Evolutionary conservation across 2,329 filamentous ascomycete genomes (phyloP).

Genomic region (Sphaerulina populicola): DNA sequence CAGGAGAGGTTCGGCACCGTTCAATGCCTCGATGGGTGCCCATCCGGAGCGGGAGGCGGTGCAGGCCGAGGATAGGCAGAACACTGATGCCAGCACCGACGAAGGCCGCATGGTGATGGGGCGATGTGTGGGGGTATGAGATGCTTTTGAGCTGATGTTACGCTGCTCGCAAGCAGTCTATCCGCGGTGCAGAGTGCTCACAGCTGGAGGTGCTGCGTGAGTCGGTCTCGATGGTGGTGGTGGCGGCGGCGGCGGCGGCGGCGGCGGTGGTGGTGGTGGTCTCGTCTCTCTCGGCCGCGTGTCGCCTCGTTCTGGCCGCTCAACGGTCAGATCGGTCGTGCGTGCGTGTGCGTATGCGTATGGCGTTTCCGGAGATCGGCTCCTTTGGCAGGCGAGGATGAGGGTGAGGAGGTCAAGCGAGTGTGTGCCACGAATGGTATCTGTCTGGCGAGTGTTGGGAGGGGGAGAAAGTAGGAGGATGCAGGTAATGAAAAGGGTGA

Average conservation of each 20-base stretch:
- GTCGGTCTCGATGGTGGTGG: conserved; percentile 9
- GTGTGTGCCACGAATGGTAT: no score
- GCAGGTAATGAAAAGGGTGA: neutral
- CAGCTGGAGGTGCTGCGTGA: conserved; percentile 5
- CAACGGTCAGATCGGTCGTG: conserved; percentile 6
- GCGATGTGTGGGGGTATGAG: neutral
- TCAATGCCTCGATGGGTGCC: conserved; percentile 22
- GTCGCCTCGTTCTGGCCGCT: conserved; percentile 14
- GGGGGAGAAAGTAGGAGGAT: neutral
- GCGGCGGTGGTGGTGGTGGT: no score
- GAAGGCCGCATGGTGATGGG: conserved; percentile 31
- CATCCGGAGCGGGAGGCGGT: conserved; percentile 27
- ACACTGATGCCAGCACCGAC: conserved; percentile 27
- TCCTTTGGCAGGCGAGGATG: neutral
- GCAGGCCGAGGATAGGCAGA: conserved; percentile 29
- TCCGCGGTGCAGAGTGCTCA: neutral
- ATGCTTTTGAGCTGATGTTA: conserved; percentile 4
- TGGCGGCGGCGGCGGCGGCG: neutral
- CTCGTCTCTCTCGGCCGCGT: conserved; percentile 11
- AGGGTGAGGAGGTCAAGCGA: neutral
- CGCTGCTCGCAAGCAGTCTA: conserved; percentile 4
- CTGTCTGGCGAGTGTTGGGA: neutral
- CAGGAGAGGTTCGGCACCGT: conserved; percentile 23
- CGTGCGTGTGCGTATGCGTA: neutral
- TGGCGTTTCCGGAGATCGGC: neutral